A percentile compares a stretch with the other conserved stretches of the same genome.
These are phyloP conservation scores for Xerocomellus intermedius DNA, from an alignment of 768 basidiomycete genomes.

Conservation along the genomic window DNA sequence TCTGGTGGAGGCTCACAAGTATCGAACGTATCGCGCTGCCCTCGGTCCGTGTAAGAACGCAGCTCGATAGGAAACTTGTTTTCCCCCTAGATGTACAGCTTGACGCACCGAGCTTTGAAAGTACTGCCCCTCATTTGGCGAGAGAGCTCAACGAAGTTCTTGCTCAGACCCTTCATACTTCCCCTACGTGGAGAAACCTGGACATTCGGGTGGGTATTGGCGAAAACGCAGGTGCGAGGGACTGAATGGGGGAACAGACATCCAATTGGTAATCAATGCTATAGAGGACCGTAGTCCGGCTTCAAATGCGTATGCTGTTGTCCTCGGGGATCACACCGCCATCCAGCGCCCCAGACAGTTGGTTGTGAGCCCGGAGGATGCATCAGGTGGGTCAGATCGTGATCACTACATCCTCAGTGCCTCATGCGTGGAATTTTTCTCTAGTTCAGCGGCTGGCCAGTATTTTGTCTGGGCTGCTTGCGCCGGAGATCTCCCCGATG, in stretches of 20 bases:
- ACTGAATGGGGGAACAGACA: background rate
- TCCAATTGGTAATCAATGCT: slow-evolving; percentile 6
- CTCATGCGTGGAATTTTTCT: slow-evolving; percentile 17
- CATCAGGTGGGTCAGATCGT: slow-evolving; percentile 26
- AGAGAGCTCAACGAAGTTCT: slow-evolving; percentile 30
- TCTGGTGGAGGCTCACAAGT: slow-evolving; percentile 94
- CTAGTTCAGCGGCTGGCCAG: slow-evolving; percentile 39
- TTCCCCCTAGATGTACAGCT: slow-evolving; percentile 46
- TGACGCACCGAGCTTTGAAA: slow-evolving; percentile 26
- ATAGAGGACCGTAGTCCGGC: slow-evolving; percentile 11
- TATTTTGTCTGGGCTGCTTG: slow-evolving; percentile 41
- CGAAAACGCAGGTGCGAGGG: slow-evolving; percentile 36
- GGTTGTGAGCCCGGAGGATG: slow-evolving; percentile 22
- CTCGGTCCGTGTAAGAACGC: slow-evolving; percentile 50
- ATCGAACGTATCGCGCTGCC: slow-evolving; percentile 83
- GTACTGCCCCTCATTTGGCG: slow-evolving; percentile 15
- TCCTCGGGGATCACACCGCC: slow-evolving; percentile 25
- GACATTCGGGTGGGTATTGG: slow-evolving; percentile 34
- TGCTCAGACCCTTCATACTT: slow-evolving; percentile 11
- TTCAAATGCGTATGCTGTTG: slow-evolving; percentile 22
- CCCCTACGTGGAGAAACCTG: slow-evolving; percentile 45
- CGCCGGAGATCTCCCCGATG: slow-evolving; percentile 46
- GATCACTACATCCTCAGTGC: background rate
- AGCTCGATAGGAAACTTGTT: slow-evolving; percentile 43
- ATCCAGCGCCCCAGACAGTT: slow-evolving; percentile 22